phyloP scores from a whole-genome alignment of 1,284 basidiomycete genomes.

The Agroathelia rolfsii region DNA sequence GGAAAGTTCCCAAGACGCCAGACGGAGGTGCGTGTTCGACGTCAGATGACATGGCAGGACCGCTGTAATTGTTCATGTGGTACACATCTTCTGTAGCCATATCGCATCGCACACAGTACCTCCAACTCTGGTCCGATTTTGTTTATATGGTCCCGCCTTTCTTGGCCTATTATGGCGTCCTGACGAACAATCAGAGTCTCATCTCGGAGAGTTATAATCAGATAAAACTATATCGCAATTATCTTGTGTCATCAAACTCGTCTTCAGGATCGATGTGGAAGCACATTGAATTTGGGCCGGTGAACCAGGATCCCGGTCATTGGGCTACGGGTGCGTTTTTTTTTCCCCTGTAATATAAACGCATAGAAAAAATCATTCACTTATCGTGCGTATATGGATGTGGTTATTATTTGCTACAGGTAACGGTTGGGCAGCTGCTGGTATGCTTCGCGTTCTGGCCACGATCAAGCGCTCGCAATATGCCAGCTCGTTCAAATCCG shows the following conservation, averaged over 20 bases:
- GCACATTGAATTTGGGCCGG: constrained; percentile 52
- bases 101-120: constrained; percentile 58
- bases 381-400: neutral
- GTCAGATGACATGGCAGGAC: no score
- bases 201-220: constrained; percentile 70
- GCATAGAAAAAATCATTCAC: neutral
- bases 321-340: constrained; percentile 32
- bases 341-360: neutral
- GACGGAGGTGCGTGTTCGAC: constrained; percentile 77
- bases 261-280: constrained; percentile 59
- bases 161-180: constrained; percentile 79
- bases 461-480: constrained; percentile 43
- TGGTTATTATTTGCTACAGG: constrained; percentile 21
- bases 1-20: constrained; percentile 52
- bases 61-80: no score
- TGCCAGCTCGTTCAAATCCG: constrained; percentile 32
- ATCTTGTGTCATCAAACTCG: constrained; percentile 39
- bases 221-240: constrained; percentile 65
- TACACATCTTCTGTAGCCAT: no score
- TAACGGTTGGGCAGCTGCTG: constrained; percentile 33
- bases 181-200: constrained; percentile 58
- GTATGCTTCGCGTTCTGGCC: constrained; percentile 28
- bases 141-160: constrained; percentile 91
- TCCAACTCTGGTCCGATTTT: constrained; percentile 71
- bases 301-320: constrained; percentile 22